phyloP scores from a whole-genome alignment of 768 basidiomycete species.

The Amanita pseudoporphyria region DNA sequence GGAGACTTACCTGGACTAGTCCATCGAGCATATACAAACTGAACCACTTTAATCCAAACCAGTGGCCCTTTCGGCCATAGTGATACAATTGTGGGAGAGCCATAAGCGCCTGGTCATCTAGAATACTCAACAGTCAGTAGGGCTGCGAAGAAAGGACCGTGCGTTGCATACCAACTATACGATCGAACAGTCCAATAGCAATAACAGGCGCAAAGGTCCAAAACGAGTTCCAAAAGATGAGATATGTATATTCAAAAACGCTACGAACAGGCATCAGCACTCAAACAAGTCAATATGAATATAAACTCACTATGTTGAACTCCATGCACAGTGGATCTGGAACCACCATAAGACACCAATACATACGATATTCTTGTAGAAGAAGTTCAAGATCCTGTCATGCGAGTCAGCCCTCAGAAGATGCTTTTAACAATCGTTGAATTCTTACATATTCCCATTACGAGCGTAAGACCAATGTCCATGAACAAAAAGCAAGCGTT shows the following conservation, averaged over 20 bases:
- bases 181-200: constrained; percentile 92
- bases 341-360: constrained; percentile 97
- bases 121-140: not conserved
- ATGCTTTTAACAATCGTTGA: not conserved
- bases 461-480: constrained; percentile 98
- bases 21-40: constrained; percentile 76
- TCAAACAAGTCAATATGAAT: not conserved
- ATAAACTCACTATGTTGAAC: constrained; percentile 66
- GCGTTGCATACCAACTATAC: constrained; percentile 57
- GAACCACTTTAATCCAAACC: constrained; percentile 72
- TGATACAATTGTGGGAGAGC: constrained; percentile 84
- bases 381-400: constrained; percentile 91
- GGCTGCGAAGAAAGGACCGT: not conserved
- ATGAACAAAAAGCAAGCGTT: constrained; percentile 86
- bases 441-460: constrained; percentile 84
- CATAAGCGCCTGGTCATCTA: constrained; percentile 82
- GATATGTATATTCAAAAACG: constrained; percentile 81
- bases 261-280: constrained; percentile 11
- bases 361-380: constrained; percentile 97
- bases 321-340: constrained; percentile 94
- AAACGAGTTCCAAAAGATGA: constrained; percentile 97
- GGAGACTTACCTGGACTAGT: constrained; percentile 50
- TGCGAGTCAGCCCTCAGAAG: not conserved
- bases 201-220: constrained; percentile 91
- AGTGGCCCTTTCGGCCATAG: constrained; percentile 68